Conservation (phyloP, 2,329 filamentous ascomycete genomes). For the Metarhizium album region DNA sequence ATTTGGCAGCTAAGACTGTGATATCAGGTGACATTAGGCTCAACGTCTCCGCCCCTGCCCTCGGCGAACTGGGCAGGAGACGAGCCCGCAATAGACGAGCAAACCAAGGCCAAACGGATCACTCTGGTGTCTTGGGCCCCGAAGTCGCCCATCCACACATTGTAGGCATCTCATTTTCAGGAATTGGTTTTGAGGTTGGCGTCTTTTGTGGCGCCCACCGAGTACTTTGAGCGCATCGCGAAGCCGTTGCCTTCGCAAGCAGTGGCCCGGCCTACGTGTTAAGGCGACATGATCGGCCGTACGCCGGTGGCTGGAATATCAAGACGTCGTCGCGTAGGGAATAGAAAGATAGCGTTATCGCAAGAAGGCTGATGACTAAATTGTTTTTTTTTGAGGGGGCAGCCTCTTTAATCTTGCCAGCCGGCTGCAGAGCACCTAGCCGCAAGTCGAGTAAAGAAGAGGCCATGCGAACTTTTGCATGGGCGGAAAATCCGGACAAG, state of each 20-base stretch:
- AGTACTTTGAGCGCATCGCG: constrained; percentile 62
- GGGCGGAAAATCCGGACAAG: too few species aligned
- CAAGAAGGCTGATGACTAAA: too few species aligned
- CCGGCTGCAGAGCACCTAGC: too few species aligned
- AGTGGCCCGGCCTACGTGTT: not conserved
- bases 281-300: not conserved
- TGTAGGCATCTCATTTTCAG: constrained; percentile 43
- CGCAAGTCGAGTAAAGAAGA: too few species aligned
- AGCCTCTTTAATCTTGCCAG: not conserved
- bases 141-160: constrained; percentile 80
- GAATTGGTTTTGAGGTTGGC: constrained; percentile 82
- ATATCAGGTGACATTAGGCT: constrained; percentile 40
- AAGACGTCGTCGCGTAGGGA: not conserved
- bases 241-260: too few species aligned
- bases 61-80: constrained; percentile 70
- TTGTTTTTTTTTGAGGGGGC: too few species aligned
- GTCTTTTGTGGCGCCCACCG: constrained; percentile 74
- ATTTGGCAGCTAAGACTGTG: not conserved
- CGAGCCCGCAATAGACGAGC: constrained; percentile 63
- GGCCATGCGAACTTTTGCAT: too few species aligned
- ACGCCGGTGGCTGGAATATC: not conserved
- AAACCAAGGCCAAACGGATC: constrained; percentile 72
- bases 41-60: constrained; percentile 76
- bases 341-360: not conserved
- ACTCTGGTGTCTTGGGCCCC: constrained; percentile 77